Conservation (phyloP, 495 filamentous ascomycete species). For the Aspergillus nanangensis region DNA sequence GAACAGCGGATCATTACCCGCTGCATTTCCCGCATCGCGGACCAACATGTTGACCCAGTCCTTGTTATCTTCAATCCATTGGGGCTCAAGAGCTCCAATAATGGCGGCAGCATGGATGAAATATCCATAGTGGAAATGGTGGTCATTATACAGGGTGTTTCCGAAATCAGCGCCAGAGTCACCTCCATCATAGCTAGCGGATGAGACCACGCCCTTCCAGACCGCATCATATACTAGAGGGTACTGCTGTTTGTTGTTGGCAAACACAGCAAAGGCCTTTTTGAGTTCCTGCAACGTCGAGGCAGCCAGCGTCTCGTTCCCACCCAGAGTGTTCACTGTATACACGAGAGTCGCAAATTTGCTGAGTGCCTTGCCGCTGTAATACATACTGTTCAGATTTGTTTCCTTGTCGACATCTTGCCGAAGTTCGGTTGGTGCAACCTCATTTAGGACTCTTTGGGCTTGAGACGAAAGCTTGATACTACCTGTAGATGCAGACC, state of each 20-base stretch:
- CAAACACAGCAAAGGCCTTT: slow-evolving; percentile 69
- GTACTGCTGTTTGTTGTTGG: slow-evolving; percentile 69
- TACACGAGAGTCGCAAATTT: slow-evolving; percentile 79
- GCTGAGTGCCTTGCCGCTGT: slow-evolving; percentile 83
- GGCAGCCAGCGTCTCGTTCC: slow-evolving; percentile 54
- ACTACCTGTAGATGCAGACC: slow-evolving; percentile 54
- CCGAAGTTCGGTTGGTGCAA: slow-evolving; percentile 61
- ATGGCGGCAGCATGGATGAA: slow-evolving; percentile 87
- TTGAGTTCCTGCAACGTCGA: slow-evolving; percentile 66
- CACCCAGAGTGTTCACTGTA: slow-evolving; percentile 61
- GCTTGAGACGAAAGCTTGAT: slow-evolving; percentile 47
- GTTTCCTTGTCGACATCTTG: slow-evolving; percentile 68
- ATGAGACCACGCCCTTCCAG: slow-evolving; percentile 85
- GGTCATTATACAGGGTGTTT: slow-evolving; percentile 88
- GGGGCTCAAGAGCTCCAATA: slow-evolving; percentile 73
- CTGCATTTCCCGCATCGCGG: slow-evolving; percentile 75
- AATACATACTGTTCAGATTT: slow-evolving; percentile 90
- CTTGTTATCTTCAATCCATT: slow-evolving; percentile 69
- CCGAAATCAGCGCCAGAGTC: slow-evolving; percentile 74
- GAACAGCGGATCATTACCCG: slow-evolving; percentile 65
- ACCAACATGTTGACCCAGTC: slow-evolving; percentile 78
- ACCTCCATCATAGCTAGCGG: slow-evolving; percentile 71
- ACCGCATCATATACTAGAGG: slow-evolving; percentile 76
- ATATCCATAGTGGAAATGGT: slow-evolving; percentile 91
- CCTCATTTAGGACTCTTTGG: slow-evolving; percentile 49